Base-by-base conservation (phyloP, 345 rosid genomes). In the Microthlaspi erraticum region DNA sequence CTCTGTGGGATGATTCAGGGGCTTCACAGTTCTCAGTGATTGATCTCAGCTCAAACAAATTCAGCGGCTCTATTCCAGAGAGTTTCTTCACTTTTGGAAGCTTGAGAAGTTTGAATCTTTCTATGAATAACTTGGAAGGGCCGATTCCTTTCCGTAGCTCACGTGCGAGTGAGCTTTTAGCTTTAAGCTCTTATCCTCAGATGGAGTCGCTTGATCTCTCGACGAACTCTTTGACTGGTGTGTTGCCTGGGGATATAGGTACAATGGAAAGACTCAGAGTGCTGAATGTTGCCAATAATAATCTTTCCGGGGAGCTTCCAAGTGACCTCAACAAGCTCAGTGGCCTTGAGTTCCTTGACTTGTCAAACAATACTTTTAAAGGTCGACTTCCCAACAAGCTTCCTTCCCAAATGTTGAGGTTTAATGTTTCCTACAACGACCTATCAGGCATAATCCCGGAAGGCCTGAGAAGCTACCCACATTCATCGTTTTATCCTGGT, bases 171-270 rank as follows among this genome's bases (percentile, higher is more conserved):
- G 92, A 84, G 75, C 81, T 91, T 41, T 52, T 86, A 65, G 72
- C 72, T 60, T 34, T 84, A 68, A 81, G 79, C 55, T 64, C 81
- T 65, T 64, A 54, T 71, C 83, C 86, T 38, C 82, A 32, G 31
- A 76, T 90, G 88, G 96, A 88, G 81, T 87, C 73, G 74, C 94
- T 93, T 75, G 98, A 93, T 83, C 97, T 93, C 67, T 93, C 97
- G 10, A 53, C 83, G 46, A 93, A 93, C 81, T 84, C 82, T 60
- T 81, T 93, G 65, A 66, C 75, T 6, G 96, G 92, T 63, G 54
- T 52, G 56, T 79, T 93, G 77, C 87, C 94, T 48, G 76, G 85
- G 6, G 87, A 81, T 50, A 80, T 91, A 38, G 91, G 97, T 57
- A 77, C 84, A 54, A 42, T 87, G 81, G 91, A 64, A 44, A 75